A percentile compares a stretch with the other conserved stretches of the same genome.
These are phyloP conservation scores for Euphorbia peplus DNA, from an alignment of 345 rosid species.

Conservation along the genomic window DNA sequence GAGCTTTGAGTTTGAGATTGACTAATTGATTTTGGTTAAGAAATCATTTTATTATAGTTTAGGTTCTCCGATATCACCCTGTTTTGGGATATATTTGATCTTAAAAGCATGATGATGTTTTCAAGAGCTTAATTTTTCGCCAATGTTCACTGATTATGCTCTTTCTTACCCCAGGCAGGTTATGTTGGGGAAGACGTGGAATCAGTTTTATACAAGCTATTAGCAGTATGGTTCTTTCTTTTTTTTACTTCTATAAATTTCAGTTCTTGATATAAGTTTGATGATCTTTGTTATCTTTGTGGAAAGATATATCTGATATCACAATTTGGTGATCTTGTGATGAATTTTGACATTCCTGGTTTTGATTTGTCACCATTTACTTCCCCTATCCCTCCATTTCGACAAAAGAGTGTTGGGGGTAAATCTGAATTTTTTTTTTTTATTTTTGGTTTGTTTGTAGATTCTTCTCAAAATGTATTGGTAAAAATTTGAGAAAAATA, in stretches of 20 bases:
- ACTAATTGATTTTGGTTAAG: not conserved
- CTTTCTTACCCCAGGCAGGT: conserved; percentile 63
- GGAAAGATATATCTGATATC: not conserved
- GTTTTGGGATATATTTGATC: not conserved
- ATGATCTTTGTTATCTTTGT: not conserved
- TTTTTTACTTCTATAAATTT: not conserved
- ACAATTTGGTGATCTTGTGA: not conserved
- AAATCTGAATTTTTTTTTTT: not conserved
- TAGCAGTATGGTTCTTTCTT: conserved; percentile 42
- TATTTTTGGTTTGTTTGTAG: too few relatives aligned
- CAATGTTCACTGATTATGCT: not conserved
- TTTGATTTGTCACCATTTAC: not conserved
- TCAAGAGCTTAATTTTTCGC: not conserved
- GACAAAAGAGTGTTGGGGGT: not conserved
- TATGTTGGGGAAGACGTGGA: conserved; percentile 98
- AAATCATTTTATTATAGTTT: not conserved
- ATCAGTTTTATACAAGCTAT: conserved; percentile 79
- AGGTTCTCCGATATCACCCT: not conserved
- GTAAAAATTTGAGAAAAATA: not conserved
- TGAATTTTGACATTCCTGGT: not conserved
- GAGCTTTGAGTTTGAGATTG: not conserved
- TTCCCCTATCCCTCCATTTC: not conserved
- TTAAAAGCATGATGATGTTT: not conserved
- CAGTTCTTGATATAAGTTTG: not conserved
- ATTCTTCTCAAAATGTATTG: not conserved